These are phyloP conservation scores for Lepidium aucheri DNA, from an alignment of 345 rosid genomes.

Conservation along the genomic window DNA sequence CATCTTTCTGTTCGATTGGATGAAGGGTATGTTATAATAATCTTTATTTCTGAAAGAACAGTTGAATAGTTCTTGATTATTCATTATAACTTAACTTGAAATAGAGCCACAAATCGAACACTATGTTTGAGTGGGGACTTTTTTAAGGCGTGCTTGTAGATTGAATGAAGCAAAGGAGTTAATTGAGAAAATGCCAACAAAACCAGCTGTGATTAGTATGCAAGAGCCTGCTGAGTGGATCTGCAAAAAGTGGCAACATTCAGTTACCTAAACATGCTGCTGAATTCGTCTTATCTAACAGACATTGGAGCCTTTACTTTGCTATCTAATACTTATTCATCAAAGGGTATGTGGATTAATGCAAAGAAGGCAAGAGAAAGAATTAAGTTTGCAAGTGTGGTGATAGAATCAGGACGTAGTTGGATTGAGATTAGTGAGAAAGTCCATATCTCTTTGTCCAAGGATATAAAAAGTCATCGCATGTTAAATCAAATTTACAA, in stretches of 20 bases:
- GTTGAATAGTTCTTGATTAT: too few species aligned
- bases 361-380: too few species aligned
- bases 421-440: conserved; percentile 46
- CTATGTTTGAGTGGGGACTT: conserved; percentile 59
- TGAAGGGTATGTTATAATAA: too few species aligned
- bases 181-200: conserved; percentile 43
- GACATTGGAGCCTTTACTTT: conserved; percentile 60
- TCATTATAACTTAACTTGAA: conserved; percentile 37
- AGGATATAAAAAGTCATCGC: conserved; percentile 35
- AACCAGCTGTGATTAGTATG: conserved; percentile 44
- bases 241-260: conserved; percentile 36
- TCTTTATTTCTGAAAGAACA: too few species aligned
- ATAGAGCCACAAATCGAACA: conserved; percentile 59
- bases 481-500: conserved; percentile 30
- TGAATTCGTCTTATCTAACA: conserved; percentile 37
- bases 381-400: conserved; percentile 52
- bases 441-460: conserved; percentile 46
- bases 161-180: conserved; percentile 53
- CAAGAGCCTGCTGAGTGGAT: conserved; percentile 68
- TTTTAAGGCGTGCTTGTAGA: conserved; percentile 57
- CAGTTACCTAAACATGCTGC: conserved; percentile 62
- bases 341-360: conserved; percentile 51
- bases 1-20: too few species aligned
- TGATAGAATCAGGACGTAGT: conserved; percentile 75
- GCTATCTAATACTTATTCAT: conserved; percentile 55